Conservation (phyloP, 768 basidiomycete species). For the Cyclocybe aegerita region DNA sequence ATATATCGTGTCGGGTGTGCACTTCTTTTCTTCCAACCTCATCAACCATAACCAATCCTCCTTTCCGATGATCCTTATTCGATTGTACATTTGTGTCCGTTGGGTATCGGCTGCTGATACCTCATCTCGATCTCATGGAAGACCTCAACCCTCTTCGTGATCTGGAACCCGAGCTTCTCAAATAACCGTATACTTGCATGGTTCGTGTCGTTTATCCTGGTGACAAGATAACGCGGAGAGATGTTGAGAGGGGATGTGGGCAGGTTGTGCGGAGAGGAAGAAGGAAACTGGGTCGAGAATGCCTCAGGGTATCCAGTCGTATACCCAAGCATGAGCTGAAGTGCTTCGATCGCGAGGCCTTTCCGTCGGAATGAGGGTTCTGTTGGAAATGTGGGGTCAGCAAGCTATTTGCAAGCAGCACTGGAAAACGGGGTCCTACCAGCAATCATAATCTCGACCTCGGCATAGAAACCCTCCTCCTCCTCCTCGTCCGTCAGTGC, state of each 20-base stretch:
- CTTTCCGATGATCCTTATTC: too few species aligned
- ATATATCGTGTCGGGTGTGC: too few species aligned
- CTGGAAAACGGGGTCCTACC: slow-evolving; percentile 38
- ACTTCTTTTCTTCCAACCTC: too few species aligned
- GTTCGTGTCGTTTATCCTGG: slow-evolving; percentile 72
- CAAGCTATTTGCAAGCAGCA: background rate
- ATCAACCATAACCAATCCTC: too few species aligned
- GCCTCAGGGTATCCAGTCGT: slow-evolving; percentile 45
- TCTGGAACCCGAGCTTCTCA: slow-evolving; percentile 68
- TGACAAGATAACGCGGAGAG: slow-evolving; percentile 51
- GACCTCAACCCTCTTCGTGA: slow-evolving; percentile 66
- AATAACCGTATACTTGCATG: slow-evolving; percentile 71
- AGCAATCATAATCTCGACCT: slow-evolving; percentile 93
- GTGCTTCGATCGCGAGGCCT: slow-evolving; percentile 63
- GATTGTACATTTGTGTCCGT: background rate
- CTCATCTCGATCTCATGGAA: slow-evolving; percentile 88
- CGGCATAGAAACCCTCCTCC: slow-evolving; percentile 60
- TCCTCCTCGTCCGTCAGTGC: slow-evolving; percentile 18
- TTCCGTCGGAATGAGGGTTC: slow-evolving; percentile 67
- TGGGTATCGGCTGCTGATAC: slow-evolving; percentile 13
- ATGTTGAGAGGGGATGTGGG: slow-evolving; percentile 40
- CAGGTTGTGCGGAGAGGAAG: slow-evolving; percentile 13
- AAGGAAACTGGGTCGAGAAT: slow-evolving; percentile 16
- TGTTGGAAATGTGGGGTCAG: slow-evolving; percentile 22
- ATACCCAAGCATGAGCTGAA: slow-evolving; percentile 69